phyloP scores from a whole-genome alignment of 805 yeast species.

The Myxozyma kluyveri region DNA sequence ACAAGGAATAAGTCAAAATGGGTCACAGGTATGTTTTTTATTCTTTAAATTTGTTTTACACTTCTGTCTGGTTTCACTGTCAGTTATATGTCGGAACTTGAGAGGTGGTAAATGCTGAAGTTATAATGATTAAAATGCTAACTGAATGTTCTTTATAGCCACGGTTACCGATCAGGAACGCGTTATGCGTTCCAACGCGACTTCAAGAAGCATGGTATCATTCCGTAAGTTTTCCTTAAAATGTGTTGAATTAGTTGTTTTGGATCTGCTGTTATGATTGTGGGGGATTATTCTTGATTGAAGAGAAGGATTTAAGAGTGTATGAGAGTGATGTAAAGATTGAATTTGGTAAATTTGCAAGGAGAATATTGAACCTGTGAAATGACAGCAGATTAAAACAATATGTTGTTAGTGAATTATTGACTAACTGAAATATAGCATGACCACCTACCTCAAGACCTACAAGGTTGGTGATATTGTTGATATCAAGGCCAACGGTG shows the following conservation, averaged over 20 bases:
- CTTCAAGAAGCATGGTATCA: conserved; percentile 95
- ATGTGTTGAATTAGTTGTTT: background rate
- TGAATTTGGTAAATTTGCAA: background rate
- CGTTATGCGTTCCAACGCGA: conserved; percentile 99
- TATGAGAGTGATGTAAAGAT: background rate
- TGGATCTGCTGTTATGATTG: background rate
- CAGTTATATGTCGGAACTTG: background rate
- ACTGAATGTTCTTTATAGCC: conserved; percentile 45
- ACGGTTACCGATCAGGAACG: conserved; percentile 99
- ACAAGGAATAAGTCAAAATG: conserved; percentile 25
- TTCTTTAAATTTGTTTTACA: background rate
- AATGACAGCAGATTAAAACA: background rate
- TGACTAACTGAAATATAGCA: conserved; percentile 11
- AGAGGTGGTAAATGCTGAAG: background rate
- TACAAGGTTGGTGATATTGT: conserved; percentile 99
- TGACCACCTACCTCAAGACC: conserved; percentile 95
- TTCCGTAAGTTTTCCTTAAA: conserved; percentile 45
- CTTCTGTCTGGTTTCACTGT: background rate
- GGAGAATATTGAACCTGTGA: background rate
- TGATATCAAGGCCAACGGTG: conserved; percentile 98
- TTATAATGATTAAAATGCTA: conserved; percentile 7
- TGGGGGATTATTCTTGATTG: background rate
- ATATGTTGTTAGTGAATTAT: background rate
- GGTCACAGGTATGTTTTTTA: conserved; percentile 32
- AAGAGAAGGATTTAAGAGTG: background rate